Evolutionary conservation across 2,329 filamentous ascomycete species (phyloP).

Genomic region (Endoconidiophora laricicola): DNA sequence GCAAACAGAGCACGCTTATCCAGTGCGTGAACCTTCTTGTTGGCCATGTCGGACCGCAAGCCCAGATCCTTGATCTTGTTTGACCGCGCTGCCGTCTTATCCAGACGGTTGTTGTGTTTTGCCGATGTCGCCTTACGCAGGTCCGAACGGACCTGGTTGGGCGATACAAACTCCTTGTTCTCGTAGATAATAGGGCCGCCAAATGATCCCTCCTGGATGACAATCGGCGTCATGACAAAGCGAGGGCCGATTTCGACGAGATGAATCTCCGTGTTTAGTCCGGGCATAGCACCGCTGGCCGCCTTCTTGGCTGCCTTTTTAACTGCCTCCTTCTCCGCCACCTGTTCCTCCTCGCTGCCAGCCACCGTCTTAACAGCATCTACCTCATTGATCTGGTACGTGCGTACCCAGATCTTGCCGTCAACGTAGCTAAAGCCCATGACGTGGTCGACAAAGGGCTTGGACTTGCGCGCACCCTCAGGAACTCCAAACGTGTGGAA

Average conservation of each 20-base stretch:
- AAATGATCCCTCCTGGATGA: conserved; percentile 89
- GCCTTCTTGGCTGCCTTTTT: conserved; percentile 23
- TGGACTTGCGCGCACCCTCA: conserved; percentile 70
- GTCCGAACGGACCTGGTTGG: conserved; percentile 83
- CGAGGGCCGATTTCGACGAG: conserved; percentile 88
- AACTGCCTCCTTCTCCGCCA: conserved; percentile 14
- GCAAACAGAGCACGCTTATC: conserved; percentile 65
- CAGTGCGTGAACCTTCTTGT: conserved; percentile 49
- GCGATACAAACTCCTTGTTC: conserved; percentile 92
- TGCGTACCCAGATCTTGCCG: conserved; percentile 88
- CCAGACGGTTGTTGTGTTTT: conserved; percentile 59
- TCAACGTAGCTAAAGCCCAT: conserved; percentile 84
- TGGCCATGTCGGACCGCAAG: conserved; percentile 46
- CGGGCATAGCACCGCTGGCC: conserved; percentile 20
- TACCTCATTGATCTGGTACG: conserved; percentile 82
- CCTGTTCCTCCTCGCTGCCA: conserved; percentile 27
- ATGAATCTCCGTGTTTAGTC: conserved; percentile 56
- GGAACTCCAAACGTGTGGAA: conserved; percentile 85
- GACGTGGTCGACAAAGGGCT: conserved; percentile 91
- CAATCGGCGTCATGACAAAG: conserved; percentile 83
- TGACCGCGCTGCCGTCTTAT: conserved; percentile 54
- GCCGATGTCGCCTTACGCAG: conserved; percentile 59
- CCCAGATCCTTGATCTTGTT: conserved; percentile 64
- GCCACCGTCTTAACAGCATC: conserved; percentile 31
- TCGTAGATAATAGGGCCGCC: conserved; percentile 95